Evolutionary conservation across 2,329 filamentous ascomycete genomes (phyloP).

Genomic region (Blastomyces emzantsi): DNA sequence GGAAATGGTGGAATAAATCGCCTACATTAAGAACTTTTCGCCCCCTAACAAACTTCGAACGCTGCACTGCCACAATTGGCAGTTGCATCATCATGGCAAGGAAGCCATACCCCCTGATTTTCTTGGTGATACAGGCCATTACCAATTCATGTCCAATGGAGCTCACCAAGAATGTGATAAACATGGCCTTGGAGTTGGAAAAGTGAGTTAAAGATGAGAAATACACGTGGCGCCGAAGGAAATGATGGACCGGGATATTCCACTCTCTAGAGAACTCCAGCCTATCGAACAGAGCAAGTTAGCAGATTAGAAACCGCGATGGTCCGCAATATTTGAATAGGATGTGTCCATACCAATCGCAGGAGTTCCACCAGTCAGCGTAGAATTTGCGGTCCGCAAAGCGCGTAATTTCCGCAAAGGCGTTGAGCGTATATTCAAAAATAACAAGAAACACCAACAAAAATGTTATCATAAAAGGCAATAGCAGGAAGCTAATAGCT

Average conservation of each 20-base stretch:
- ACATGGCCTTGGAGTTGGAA: slow-evolving; percentile 66
- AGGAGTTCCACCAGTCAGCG: slow-evolving; percentile 59
- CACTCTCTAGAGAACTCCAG: slow-evolving; percentile 93
- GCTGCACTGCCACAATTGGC: slow-evolving; percentile 86
- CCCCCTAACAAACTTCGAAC: slow-evolving; percentile 64
- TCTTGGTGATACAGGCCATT: slow-evolving; percentile 97
- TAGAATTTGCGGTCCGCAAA: slow-evolving; percentile 96
- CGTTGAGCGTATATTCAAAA: slow-evolving; percentile 92
- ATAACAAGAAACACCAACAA: slow-evolving; percentile 95
- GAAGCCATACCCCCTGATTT: slow-evolving; percentile 89
- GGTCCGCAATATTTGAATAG: slow-evolving; percentile 41
- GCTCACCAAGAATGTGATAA: slow-evolving; percentile 85
- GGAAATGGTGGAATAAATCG: slow-evolving; percentile 1
- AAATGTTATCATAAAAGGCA: slow-evolving; percentile 96
- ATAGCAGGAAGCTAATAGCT: slow-evolving; percentile 82
- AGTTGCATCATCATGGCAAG: slow-evolving; percentile 93
- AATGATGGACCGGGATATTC: slow-evolving; percentile 97
- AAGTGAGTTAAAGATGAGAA: slow-evolving; percentile 68
- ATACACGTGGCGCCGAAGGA: slow-evolving; percentile 91
- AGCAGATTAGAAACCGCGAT: slow-evolving; percentile 8
- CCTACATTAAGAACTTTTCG: slow-evolving; percentile 64
- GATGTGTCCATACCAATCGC: slow-evolving; percentile 35
- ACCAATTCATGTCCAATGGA: slow-evolving; percentile 88
- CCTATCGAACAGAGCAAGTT: slow-evolving; percentile 38
- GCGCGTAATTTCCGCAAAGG: slow-evolving; percentile 85